Evolutionary conservation across 441 rosid genomes (phyloP).

Genomic region (Populus trichocarpa): DNA sequence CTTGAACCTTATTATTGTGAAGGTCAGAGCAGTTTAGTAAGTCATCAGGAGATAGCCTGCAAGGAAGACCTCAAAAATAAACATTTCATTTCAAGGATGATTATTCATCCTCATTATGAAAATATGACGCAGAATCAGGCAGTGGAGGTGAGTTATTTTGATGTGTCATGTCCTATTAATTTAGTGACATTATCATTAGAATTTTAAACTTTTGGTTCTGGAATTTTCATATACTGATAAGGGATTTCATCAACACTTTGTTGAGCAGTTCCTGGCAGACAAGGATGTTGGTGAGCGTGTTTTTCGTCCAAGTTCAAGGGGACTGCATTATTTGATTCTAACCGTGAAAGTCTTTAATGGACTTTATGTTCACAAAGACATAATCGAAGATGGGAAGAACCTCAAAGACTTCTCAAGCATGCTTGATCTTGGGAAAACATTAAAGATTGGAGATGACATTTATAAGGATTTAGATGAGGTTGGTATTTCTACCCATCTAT

Average conservation of each 20-base stretch:
- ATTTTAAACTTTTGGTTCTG: too few species aligned
- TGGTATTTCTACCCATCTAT: constrained; percentile 1
- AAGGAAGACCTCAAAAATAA: constrained; percentile 68
- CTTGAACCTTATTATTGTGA: constrained; percentile 66
- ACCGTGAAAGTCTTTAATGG: constrained; percentile 72
- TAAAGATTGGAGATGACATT: constrained; percentile 76
- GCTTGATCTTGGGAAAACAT: constrained; percentile 67
- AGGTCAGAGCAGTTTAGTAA: constrained; percentile 50
- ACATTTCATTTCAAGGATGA: constrained; percentile 78
- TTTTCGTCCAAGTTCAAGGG: constrained; percentile 78
- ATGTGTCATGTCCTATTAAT: background rate
- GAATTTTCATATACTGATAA: background rate
- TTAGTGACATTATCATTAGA: background rate
- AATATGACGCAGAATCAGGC: constrained; percentile 74
- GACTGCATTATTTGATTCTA: constrained; percentile 66
- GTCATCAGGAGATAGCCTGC: constrained; percentile 59
- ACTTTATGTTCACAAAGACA: constrained; percentile 78
- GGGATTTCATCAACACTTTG: constrained; percentile 1
- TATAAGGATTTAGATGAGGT: constrained; percentile 88
- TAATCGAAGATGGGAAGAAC: constrained; percentile 78
- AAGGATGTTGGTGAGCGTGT: constrained; percentile 78
- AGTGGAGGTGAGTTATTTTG: constrained; percentile 44
- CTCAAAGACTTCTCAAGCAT: constrained; percentile 69
- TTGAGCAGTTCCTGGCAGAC: constrained; percentile 60
- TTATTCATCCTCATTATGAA: constrained; percentile 78